Base-by-base conservation (phyloP, 768 basidiomycete genomes). In the Fomitopsis pulvina region DNA sequence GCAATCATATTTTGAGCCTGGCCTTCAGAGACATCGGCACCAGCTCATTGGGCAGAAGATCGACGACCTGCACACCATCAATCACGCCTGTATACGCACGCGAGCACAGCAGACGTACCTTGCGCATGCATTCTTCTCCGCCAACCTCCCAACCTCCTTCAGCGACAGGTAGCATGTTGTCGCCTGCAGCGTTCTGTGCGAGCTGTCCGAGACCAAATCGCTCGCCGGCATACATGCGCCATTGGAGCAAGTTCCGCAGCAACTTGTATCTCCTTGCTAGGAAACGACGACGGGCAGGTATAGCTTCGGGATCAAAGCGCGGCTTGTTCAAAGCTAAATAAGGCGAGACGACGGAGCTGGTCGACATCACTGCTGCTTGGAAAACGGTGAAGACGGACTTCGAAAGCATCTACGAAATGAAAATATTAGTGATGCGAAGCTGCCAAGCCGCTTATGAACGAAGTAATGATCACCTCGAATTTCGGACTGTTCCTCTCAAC, bases 61-160 rank as follows among this genome's bases (percentile, higher is more conserved):
- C 45, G 2, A 28, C 57, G 18, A 55, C 54, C 57, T 58, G 37
- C 1, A 22, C n/a, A n/a, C n/a, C n/a, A n/a, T n/a, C n/a, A 34
- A 24, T 9, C 14, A 0, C 18, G 3, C 6, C 2, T 4, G 22
- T 5, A 46, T 16, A 2, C 12, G 16, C 27, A n/a, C 18, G 21
- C 18, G 14, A 12, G 14, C 4, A 12, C 34, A 7, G 34, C 14
- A 37, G 16, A 42, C 69, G 55, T 53, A 89, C 89, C 77, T 78
- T 79, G 25, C 67, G 70, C 50, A 78, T 69, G 51, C 78, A 67
- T 32, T 79, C 79, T 63, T 84, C 76, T 2, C 91, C 91, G 10
- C 93, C 92, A 30, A 89, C 85, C 38, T 91, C 89, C 93, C 92
- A 96, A 8, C 86, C 87, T 49, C 74, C 76, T 52, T 80, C 75